Evolutionary conservation across 2,329 filamentous ascomycete species (phyloP).

Genomic region (Ophiostoma angusticollis): DNA sequence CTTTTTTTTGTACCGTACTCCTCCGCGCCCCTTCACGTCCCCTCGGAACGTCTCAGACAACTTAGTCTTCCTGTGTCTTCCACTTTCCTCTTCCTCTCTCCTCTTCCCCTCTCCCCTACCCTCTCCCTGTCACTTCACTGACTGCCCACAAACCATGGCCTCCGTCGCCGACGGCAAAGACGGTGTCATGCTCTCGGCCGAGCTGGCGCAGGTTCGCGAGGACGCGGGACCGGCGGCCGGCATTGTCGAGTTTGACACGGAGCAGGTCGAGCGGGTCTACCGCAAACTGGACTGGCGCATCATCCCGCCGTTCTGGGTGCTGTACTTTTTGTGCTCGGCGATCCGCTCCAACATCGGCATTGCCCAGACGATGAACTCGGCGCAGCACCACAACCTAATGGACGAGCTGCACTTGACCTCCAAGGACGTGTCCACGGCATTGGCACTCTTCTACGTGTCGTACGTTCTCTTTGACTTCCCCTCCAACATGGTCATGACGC

Average conservation of each 20-base stretch:
- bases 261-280: conserved; percentile 15
- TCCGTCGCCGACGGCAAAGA: conserved; percentile 1
- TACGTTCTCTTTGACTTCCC: conserved; percentile 85
- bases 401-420: conserved; percentile 54
- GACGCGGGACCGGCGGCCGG: not conserved
- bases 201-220: not conserved
- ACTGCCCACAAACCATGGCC: conserved; percentile 2
- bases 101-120: not conserved
- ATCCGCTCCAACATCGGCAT: conserved; percentile 87
- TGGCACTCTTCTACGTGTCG: conserved; percentile 83
- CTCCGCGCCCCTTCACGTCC: not conserved
- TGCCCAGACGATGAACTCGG: conserved; percentile 83
- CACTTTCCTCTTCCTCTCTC: not conserved
- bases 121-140: conserved; percentile 5
- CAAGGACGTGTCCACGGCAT: conserved; percentile 69
- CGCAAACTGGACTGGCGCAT: conserved; percentile 45
- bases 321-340: conserved; percentile 87
- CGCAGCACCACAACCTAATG: conserved; percentile 59
- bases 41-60: too few species aligned
- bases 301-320: conserved; percentile 65
- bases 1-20: too few species aligned
- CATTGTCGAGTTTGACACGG: conserved; percentile 3
- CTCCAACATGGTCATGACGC: conserved; percentile 80
- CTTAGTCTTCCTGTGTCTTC: too few species aligned
- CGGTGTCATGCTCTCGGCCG: not conserved